Evolutionary conservation across 1,139 yeast genomes (phyloP), one percentile per base, ranked within the genome.

Genomic region (Spathaspora sp.): DNA sequence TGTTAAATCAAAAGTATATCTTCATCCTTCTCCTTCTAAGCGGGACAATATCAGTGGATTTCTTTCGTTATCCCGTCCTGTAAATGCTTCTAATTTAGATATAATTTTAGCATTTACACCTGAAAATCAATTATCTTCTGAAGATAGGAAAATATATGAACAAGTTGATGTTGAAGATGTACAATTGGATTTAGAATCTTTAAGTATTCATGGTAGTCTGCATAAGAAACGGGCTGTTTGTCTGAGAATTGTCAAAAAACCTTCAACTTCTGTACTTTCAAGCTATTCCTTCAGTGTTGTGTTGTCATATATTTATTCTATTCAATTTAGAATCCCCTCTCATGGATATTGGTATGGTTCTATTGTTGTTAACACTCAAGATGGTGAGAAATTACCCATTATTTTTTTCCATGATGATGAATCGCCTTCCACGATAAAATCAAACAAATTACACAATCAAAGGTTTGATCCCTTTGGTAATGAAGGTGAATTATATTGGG

Each of bases 301-400:
- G 1, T 64, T 89, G 9, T 66, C 79, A 23, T 80, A 75, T 49
- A 63, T 93, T 3, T 91, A 84, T 61, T 86, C 96, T 24, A 73
- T 93, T 41, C 96, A 91, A 62, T 78, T 86, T 9, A 76, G 97
- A 47, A 84, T 84, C 5, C 97, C 98, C 2, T 82, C 90, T 1
- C 69, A 78, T 18, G 95, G 97, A 1, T 86, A 89, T 84, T 93
- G 97, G 96, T 81, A 81, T 67, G 99, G 99, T 0, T 87, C 96
- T 0, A 69, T 91, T 16, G 72, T 89, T 2, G 67, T 91, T 41
- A 86, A 89, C 64, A 78, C 89, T 4, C 78, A 81, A 51, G 83
- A 80, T 43, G 87, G 85, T 42, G 86, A 87, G 37, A 80, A 81
- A 50, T 60, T 84, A 13, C 97, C 98, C 0, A 85, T 90, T 7